These are phyloP conservation scores for Linderniella brevidens DNA, from an alignment of 257 asterid genomes.

Conservation along the genomic window DNA sequence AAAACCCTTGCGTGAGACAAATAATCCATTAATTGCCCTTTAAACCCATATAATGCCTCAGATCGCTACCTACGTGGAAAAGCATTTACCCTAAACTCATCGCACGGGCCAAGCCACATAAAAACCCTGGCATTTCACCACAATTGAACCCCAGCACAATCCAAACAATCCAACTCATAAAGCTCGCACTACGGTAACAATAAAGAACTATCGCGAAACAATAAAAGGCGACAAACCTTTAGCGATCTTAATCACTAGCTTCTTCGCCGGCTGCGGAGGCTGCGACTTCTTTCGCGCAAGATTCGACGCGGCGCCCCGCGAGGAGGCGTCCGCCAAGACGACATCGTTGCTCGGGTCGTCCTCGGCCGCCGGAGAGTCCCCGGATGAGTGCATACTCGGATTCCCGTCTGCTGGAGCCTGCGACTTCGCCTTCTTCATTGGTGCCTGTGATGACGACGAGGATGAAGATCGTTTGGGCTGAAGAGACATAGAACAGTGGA, in stretches of 20 bases:
- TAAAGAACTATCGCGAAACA: not conserved
- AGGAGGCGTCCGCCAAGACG: slow-evolving; percentile 32
- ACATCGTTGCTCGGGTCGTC: slow-evolving; percentile 34
- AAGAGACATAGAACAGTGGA: slow-evolving; percentile 44
- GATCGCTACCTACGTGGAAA: too few relatives aligned
- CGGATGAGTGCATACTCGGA: slow-evolving; percentile 37
- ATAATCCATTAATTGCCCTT: too few relatives aligned
- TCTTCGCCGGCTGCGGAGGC: slow-evolving; percentile 72
- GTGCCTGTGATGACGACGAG: slow-evolving; percentile 13
- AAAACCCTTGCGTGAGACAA: too few relatives aligned
- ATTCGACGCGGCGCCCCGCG: slow-evolving; percentile 49
- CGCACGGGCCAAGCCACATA: not conserved
- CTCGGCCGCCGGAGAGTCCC: slow-evolving; percentile 42
- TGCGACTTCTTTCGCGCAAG: slow-evolving; percentile 61
- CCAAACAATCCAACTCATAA: not conserved
- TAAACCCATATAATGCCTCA: too few relatives aligned
- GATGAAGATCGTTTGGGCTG: slow-evolving; percentile 27
- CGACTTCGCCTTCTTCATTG: slow-evolving; percentile 73
- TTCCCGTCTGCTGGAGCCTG: slow-evolving; percentile 30
- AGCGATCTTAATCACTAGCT: slow-evolving; percentile 61
- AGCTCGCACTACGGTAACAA: not conserved
- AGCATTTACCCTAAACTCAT: too few relatives aligned
- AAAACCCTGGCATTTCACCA: slow-evolving; percentile 20
- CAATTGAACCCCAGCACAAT: not conserved
- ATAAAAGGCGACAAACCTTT: slow-evolving; percentile 32